A percentile compares a stretch with the other conserved stretches of the same genome.
Evolutionary conservation across 352 stramenopile genomes (phyloP).

Genomic region (Phytophthora sansomeana): DNA sequence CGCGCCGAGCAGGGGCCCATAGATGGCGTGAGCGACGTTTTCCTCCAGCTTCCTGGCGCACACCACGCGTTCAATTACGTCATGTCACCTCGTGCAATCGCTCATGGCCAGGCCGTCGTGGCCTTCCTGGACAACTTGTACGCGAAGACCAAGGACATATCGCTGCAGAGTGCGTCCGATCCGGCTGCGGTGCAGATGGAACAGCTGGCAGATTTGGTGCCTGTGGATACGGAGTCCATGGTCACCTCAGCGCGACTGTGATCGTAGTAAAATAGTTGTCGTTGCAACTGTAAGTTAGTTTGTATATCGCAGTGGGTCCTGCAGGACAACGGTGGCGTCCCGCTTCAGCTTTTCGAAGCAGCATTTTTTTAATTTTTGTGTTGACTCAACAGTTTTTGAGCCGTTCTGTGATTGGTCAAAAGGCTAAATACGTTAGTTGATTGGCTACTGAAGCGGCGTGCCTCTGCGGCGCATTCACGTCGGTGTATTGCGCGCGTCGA

Average conservation of each 20-base stretch:
- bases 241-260: slow-evolving; percentile 13
- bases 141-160: slow-evolving; percentile 49
- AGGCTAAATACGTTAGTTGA: background rate
- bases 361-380: slow-evolving; percentile 9
- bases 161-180: slow-evolving; percentile 2
- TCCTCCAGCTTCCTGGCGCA: slow-evolving; percentile 63
- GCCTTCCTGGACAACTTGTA: slow-evolving; percentile 71
- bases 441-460: slow-evolving; percentile 7
- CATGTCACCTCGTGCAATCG: slow-evolving; percentile 70
- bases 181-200: slow-evolving; percentile 4
- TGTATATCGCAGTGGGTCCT: background rate
- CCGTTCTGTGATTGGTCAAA: background rate
- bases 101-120: slow-evolving; percentile 72
- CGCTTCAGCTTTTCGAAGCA: slow-evolving; percentile 16
- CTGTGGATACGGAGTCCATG: background rate
- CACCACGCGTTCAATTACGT: slow-evolving; percentile 85
- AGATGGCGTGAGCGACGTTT: slow-evolving; percentile 59
- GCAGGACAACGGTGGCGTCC: background rate
- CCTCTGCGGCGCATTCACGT: background rate
- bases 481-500: slow-evolving; percentile 19
- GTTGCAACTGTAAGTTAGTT: too few species aligned
- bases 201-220: slow-evolving; percentile 2
- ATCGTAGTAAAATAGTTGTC: background rate
- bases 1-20: slow-evolving; percentile 22
- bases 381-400: slow-evolving; percentile 23